Evolutionary conservation across 805 yeast species (phyloP).

Genomic region (Helenozyma baotianmanensis): DNA sequence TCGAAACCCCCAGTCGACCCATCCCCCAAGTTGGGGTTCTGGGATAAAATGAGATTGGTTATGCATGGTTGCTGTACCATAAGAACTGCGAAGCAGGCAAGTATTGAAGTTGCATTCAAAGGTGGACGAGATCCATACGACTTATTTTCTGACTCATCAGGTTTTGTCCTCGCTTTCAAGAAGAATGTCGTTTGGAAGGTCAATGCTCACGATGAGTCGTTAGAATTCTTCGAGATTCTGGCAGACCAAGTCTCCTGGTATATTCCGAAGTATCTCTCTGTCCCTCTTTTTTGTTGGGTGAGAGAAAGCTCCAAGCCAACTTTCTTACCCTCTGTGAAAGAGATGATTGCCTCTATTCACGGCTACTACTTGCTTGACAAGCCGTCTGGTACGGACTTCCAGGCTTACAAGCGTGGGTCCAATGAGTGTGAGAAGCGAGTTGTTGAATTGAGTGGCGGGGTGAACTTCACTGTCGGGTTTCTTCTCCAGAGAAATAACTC

Average conservation of each 20-base stretch:
- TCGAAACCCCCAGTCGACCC: constrained; percentile 90
- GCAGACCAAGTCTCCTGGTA: constrained; percentile 64
- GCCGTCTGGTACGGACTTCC: not conserved
- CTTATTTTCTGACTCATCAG: constrained; percentile 62
- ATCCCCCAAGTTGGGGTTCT: constrained; percentile 77
- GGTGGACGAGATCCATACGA: constrained; percentile 79
- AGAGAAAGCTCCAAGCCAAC: constrained; percentile 42
- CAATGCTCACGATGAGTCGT: constrained; percentile 66
- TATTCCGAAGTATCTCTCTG: constrained; percentile 68
- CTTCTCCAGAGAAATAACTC: constrained; percentile 44
- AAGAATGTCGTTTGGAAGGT: constrained; percentile 55
- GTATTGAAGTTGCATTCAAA: constrained; percentile 57
- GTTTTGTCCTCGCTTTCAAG: constrained; percentile 71
- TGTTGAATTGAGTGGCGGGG: constrained; percentile 57
- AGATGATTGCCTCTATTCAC: constrained; percentile 41
- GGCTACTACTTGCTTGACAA: constrained; percentile 43
- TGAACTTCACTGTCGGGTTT: constrained; percentile 54
- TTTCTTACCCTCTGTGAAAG: constrained; percentile 42
- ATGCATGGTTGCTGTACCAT: constrained; percentile 69
- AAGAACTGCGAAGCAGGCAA: constrained; percentile 44
- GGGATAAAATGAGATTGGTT: constrained; percentile 82
- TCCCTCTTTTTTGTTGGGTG: constrained; percentile 52
- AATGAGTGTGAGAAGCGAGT: constrained; percentile 44
- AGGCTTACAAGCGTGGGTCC: not conserved
- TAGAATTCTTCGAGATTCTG: constrained; percentile 57